A percentile compares a stretch with the other conserved stretches of the same genome.
Conservation (phyloP, 2,329 filamentous ascomycete species). For the Colletotrichum liriopes region DNA sequence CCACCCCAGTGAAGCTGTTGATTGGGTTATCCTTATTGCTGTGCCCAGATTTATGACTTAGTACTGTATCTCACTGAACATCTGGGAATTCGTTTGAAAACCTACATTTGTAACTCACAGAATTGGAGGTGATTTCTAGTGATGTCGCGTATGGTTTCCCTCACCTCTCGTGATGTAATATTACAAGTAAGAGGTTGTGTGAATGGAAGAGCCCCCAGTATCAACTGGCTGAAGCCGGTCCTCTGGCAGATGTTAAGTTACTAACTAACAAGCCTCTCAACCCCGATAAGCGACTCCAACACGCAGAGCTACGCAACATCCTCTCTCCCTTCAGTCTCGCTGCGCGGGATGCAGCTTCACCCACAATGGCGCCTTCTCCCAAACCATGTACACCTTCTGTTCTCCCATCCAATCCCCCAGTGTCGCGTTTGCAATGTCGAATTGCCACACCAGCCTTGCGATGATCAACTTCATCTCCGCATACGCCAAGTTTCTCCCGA, state of each 20-base stretch:
- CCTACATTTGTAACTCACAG: background rate
- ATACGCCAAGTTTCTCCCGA: slow-evolving; percentile 65
- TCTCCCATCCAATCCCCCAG: slow-evolving; percentile 55
- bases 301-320: no score
- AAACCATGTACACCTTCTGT: slow-evolving; percentile 19
- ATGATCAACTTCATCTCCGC: slow-evolving; percentile 65
- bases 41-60: no score
- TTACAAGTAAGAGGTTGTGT: background rate
- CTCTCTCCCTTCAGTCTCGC: background rate
- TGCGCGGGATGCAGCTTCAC: slow-evolving; percentile 14
- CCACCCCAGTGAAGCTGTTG: no score
- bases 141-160: background rate
- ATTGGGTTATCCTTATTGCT: no score
- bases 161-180: background rate
- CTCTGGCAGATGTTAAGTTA: no score
- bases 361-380: slow-evolving; percentile 24
- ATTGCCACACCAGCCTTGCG: slow-evolving; percentile 60
- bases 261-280: no score
- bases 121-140: background rate
- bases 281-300: no score
- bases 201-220: slow-evolving; percentile 32
- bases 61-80: background rate
- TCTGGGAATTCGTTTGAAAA: no score
- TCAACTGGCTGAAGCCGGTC: no score
- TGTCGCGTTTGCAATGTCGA: slow-evolving; percentile 58